Evolutionary conservation across 2,329 filamentous ascomycete genomes (phyloP).

Genomic region (Endothia cerciana): DNA sequence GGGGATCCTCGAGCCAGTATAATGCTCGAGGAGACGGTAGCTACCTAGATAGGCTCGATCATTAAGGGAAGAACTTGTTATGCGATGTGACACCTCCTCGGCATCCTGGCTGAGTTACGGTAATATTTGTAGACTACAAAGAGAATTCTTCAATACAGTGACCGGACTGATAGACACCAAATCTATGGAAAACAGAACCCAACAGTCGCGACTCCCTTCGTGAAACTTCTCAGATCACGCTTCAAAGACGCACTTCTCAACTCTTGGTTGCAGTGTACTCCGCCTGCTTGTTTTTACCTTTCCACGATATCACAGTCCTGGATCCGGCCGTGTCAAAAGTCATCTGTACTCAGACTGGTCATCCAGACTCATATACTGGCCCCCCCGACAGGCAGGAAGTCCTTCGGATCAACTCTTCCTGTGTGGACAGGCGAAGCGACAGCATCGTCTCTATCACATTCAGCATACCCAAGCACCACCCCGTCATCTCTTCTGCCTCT

Average conservation of each 20-base stretch:
- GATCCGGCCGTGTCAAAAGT: not conserved
- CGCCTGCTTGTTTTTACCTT: too few relatives aligned
- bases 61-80: too few relatives aligned
- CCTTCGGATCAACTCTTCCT: conserved; percentile 3
- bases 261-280: too few relatives aligned
- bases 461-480: conserved; percentile 4
- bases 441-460: not conserved
- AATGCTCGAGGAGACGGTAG: too few relatives aligned
- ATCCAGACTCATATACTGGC: not conserved
- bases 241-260: not conserved
- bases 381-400: conserved; percentile 4
- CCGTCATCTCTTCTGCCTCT: conserved; percentile 1
- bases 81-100: too few relatives aligned
- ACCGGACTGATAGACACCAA: not conserved
- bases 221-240: not conserved
- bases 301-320: too few relatives aligned
- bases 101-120: not conserved
- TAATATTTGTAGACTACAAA: not conserved
- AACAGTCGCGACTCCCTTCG: not conserved
- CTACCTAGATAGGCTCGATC: too few relatives aligned
- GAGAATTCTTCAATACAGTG: not conserved
- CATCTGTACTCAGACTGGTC: not conserved
- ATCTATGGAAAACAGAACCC: not conserved
- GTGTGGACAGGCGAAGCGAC: conserved; percentile 1
- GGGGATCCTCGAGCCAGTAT: too few relatives aligned